phyloP scores from a whole-genome alignment of 805 yeast genomes.

The Starmerella potacharoeniae region DNA sequence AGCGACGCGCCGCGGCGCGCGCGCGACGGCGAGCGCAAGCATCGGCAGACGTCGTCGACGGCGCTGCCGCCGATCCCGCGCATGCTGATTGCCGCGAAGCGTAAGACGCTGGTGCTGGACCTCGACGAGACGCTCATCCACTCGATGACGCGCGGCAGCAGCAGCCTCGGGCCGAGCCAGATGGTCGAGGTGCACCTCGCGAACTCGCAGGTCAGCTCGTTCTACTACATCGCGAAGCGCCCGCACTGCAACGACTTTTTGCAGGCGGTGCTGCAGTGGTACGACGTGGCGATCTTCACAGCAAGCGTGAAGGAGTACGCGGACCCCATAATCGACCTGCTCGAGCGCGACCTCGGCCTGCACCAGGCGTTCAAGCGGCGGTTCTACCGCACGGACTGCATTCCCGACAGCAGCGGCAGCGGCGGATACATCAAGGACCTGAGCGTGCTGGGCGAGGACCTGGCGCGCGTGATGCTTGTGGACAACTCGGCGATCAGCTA shows the following conservation, averaged over 20 bases:
- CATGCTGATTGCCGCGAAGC: constrained; percentile 9
- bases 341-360: constrained; percentile 47
- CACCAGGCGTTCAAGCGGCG: constrained; percentile 41
- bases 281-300: constrained; percentile 78
- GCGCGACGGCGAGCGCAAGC: background rate
- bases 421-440: constrained; percentile 60
- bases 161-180: constrained; percentile 36
- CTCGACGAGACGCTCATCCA: constrained; percentile 92
- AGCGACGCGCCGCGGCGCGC: background rate
- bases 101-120: constrained; percentile 70
- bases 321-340: constrained; percentile 89
- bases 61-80: constrained; percentile 15
- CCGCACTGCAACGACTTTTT: constrained; percentile 85
- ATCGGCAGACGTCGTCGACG: constrained; percentile 4
- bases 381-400: constrained; percentile 71
- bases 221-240: constrained; percentile 82
- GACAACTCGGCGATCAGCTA: constrained; percentile 93
- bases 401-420: constrained; percentile 44
- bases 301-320: constrained; percentile 94
- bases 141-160: constrained; percentile 57
- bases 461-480: constrained; percentile 59
- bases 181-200: constrained; percentile 63
- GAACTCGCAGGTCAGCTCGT: constrained; percentile 34
- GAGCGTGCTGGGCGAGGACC: constrained; percentile 40
- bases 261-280: constrained; percentile 72